Conservation (phyloP, 176 grass and related monocot genomes). For the Aegilops tauschii region DNA sequence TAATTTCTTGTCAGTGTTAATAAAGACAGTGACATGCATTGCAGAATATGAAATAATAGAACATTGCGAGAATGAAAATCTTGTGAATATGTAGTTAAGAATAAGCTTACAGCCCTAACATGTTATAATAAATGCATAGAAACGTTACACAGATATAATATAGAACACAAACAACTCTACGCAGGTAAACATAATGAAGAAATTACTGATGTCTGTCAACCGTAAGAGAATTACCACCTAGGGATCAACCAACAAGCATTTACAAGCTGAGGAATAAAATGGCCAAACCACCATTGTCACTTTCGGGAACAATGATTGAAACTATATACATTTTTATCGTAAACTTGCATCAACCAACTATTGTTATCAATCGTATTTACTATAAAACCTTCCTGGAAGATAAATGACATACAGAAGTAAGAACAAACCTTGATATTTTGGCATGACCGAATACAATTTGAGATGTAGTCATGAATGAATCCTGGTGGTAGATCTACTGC, state of each 20-base stretch:
- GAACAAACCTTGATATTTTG: slow-evolving; percentile 80
- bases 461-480: slow-evolving; percentile 95
- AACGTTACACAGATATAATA: not conserved
- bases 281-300: not conserved
- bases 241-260: not conserved
- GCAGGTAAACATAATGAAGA: not conserved
- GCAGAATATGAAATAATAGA: not conserved
- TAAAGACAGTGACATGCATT: not conserved
- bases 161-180: slow-evolving; percentile 5
- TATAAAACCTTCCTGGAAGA: not conserved
- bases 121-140: not conserved
- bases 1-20: slow-evolving; percentile 26
- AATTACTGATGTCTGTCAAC: not conserved
- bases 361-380: slow-evolving; percentile 20
- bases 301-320: not conserved
- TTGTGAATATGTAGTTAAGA: not conserved
- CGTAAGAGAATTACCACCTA: slow-evolving; percentile 5
- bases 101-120: not conserved
- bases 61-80: not conserved
- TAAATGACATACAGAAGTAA: not conserved
- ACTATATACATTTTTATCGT: not conserved
- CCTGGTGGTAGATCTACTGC: slow-evolving; percentile 77
- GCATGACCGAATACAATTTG: slow-evolving; percentile 90
- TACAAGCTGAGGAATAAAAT: not conserved
- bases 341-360: not conserved